Percentiles rank a stretch among this genome's conserved stretches.
Conservation (phyloP, 2,329 filamentous ascomycete species). For the Neonectria neomacrospora region DNA sequence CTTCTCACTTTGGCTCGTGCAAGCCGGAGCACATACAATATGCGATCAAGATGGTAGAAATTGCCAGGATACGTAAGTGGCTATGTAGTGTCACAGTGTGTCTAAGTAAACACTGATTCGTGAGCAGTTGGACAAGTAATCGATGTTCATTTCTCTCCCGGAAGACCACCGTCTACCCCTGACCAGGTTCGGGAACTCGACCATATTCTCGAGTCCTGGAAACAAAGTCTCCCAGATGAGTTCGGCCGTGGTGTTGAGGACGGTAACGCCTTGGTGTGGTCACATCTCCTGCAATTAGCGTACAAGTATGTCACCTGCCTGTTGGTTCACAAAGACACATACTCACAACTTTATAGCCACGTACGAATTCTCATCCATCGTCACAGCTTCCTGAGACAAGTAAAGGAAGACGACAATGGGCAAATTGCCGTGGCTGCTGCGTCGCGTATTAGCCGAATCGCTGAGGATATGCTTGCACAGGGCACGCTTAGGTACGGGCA, state of each 20-base stretch:
- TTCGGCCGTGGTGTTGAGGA: conserved; percentile 48
- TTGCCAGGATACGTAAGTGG: conserved; percentile 48
- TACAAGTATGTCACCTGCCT: conserved; percentile 46
- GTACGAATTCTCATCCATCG: conserved; percentile 51
- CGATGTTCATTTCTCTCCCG: conserved; percentile 51
- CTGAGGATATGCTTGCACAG: conserved; percentile 52
- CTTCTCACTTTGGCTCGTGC: conserved; percentile 45
- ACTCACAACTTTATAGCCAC: conserved; percentile 40
- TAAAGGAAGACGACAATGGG: conserved; percentile 42
- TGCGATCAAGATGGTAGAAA: conserved; percentile 53
- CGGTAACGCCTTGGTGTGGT: conserved; percentile 49
- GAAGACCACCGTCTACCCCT: conserved; percentile 43
- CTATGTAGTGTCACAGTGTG: background rate
- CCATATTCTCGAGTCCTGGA: conserved; percentile 49
- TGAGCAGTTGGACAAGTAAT: conserved; percentile 48
- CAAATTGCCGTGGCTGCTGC: conserved; percentile 49
- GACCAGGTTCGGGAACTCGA: conserved; percentile 46
- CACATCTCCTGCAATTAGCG: conserved; percentile 51
- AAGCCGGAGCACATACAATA: conserved; percentile 50
- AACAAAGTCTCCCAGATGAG: conserved; percentile 46
- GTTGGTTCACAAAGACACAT: background rate
- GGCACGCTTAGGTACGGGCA: conserved; percentile 50
- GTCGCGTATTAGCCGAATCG: conserved; percentile 51
- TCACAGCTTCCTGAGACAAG: conserved; percentile 47
- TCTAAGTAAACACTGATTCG: conserved; percentile 6